Evolutionary conservation across 176 grass and related monocot genomes (phyloP).

Genomic region (Saccharum officinarum): DNA sequence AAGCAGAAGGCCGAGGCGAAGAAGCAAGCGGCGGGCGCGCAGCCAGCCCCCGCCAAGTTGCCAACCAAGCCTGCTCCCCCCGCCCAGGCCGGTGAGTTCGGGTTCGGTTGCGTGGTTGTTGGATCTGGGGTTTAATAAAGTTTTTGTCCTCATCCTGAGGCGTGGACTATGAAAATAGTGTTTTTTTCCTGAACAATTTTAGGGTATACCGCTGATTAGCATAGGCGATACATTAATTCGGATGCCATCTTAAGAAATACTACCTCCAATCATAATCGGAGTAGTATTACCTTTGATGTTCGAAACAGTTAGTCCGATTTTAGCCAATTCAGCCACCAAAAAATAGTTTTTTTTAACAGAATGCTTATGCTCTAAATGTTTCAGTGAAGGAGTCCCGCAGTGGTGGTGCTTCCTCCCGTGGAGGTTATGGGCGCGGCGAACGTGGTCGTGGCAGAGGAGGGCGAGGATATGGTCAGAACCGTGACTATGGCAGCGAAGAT

Average conservation of each 20-base stretch:
- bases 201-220: neutral
- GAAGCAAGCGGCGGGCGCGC: slow-evolving; percentile 38
- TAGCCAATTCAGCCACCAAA: neutral
- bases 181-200: neutral
- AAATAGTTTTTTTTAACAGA: neutral
- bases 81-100: slow-evolving; percentile 65
- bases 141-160: neutral
- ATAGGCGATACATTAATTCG: neutral
- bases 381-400: slow-evolving; percentile 51
- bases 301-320: neutral
- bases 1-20: slow-evolving; percentile 64
- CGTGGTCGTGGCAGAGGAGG: slow-evolving; percentile 62
- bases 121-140: slow-evolving; percentile 44
- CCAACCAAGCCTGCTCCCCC: slow-evolving; percentile 70
- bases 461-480: slow-evolving; percentile 46
- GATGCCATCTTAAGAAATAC: neutral
- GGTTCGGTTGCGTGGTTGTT: neutral
- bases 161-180: neutral
- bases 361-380: slow-evolving; percentile 6
- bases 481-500: slow-evolving; percentile 56
- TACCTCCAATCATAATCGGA: neutral
- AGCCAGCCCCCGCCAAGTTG: slow-evolving; percentile 50
- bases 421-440: slow-evolving; percentile 55
- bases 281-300: neutral
- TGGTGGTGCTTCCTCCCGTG: slow-evolving; percentile 38